Evolutionary conservation across 441 rosid genomes (phyloP).

Genomic region (Erodium moschatum): DNA sequence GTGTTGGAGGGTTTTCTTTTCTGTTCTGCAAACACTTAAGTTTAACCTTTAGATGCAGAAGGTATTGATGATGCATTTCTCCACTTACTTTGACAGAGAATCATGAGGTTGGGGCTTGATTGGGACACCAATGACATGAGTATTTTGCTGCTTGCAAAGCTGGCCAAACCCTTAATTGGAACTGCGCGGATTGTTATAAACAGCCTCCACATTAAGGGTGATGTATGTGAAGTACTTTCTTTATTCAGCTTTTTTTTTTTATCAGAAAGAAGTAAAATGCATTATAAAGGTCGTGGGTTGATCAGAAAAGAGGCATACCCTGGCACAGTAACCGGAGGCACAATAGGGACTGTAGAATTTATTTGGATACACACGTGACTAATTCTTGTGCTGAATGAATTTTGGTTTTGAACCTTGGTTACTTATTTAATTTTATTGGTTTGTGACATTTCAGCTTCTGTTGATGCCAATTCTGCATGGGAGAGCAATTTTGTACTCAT

Average conservation of each 20-base stretch:
- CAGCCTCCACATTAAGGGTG: conserved; percentile 90
- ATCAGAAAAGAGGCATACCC: too few relatives aligned
- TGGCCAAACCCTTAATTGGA: conserved; percentile 76
- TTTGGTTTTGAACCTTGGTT: background rate
- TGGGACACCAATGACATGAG: conserved; percentile 84
- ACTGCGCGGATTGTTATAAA: conserved; percentile 79
- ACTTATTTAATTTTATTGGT: background rate
- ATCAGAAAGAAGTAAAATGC: too few relatives aligned
- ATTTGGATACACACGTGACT: too few relatives aligned
- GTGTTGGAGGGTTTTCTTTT: background rate
- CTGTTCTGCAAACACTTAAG: conserved; percentile 1
- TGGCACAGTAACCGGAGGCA: too few relatives aligned
- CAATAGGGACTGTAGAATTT: too few relatives aligned
- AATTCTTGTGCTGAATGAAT: conserved; percentile 8
- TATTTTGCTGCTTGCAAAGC: conserved; percentile 72
- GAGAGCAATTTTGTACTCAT: conserved; percentile 69
- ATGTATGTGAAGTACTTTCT: conserved; percentile 42
- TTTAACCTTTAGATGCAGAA: conserved; percentile 8
- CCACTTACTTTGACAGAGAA: conserved; percentile 40
- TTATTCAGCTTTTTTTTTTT: background rate
- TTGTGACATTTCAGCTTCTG: conserved; percentile 51
- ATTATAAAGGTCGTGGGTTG: too few relatives aligned
- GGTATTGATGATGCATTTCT: conserved; percentile 15
- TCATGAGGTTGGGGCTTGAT: conserved; percentile 67
- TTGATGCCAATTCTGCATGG: conserved; percentile 75